Base-by-base conservation (phyloP, 352 stramenopile genomes). In the Phytophthora ramorum region DNA sequence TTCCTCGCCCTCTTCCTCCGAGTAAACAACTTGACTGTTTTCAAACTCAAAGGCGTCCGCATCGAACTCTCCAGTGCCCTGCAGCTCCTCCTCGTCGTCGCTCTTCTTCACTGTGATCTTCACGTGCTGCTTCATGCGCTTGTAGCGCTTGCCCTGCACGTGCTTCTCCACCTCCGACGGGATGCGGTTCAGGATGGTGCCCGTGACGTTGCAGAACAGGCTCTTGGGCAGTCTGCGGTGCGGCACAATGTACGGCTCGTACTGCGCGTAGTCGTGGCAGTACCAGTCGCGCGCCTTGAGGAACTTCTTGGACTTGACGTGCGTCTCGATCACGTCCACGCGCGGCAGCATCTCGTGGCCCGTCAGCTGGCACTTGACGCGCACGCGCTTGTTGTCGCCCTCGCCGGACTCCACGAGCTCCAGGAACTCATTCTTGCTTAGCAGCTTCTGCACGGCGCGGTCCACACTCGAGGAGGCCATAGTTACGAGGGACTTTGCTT, bases 191-290 rank as follows among this genome's bases (percentile, higher is more conserved):
- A 97, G 67, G 24, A 92, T 74, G 24, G 66, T 92, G 40, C 81
- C 71, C 4, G 91, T 97, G 30, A 97, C 79, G 37, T 93, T 96
- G 75, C 91, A 97, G 49, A 73, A 97, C n/a, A 97, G 55, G 44
- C 87, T 79, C 64, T 96, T 96, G 28, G 79, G 50, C 28, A 95
- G 85, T 40, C 75, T 79, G n/a, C 91, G 91, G 63, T 97, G 88
- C 44, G 81, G 49, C 20, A 96, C 87, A 56, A 97, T 96, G 64
- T 95, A 93, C 57, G 91, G 91, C 71, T 94, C 88, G 79, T 97
- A 97, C 81, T 97, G 75, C 49, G 83, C 89, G 79, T 94, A 97
- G 73, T 97, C 90, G 71, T 91, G 78, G 70, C 78, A 94, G 69
- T 97, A 97, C 89, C 87, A 93, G 73, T 93, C 83, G 46, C 85